Percentiles rank a stretch among this genome's conserved stretches.
These are phyloP conservation scores for Podaxis sp. DNA, from an alignment of 768 basidiomycete species.

Conservation along the genomic window DNA sequence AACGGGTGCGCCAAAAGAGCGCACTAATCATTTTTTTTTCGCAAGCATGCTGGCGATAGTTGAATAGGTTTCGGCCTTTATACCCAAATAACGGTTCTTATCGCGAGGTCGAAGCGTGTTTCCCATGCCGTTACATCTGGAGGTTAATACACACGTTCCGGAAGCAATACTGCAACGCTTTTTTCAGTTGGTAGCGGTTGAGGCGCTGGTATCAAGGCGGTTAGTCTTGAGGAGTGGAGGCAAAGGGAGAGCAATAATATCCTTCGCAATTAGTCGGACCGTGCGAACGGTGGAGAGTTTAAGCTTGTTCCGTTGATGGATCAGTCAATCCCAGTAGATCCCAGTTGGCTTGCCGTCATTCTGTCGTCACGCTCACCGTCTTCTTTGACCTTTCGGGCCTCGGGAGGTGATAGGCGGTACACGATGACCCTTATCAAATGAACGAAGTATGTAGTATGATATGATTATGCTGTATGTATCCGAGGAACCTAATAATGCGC, in stretches of 20 bases:
- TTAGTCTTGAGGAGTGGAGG: not conserved
- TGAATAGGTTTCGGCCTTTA: not conserved
- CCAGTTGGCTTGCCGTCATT: not conserved
- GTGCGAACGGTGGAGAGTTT: not conserved
- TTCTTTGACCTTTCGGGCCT: not conserved
- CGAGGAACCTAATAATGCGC: not conserved
- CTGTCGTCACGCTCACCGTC: not conserved
- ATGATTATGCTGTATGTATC: not conserved
- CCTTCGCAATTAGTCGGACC: not conserved
- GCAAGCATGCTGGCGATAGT: not conserved
- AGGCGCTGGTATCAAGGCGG: not conserved
- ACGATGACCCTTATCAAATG: no score
- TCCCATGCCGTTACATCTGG: not conserved
- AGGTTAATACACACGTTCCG: not conserved
- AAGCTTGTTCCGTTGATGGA: not conserved
- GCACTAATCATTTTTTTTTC: not conserved
- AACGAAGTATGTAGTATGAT: not conserved
- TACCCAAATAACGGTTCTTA: not conserved
- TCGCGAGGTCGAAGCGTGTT: not conserved
- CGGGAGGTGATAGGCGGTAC: not conserved
- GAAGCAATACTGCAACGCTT: not conserved
- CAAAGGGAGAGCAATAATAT: not conserved
- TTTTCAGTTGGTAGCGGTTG: not conserved
- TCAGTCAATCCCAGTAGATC: not conserved
- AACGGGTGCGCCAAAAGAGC: not conserved